Conservation (phyloP, 768 basidiomycete species). For the Tricholoma sp. region DNA sequence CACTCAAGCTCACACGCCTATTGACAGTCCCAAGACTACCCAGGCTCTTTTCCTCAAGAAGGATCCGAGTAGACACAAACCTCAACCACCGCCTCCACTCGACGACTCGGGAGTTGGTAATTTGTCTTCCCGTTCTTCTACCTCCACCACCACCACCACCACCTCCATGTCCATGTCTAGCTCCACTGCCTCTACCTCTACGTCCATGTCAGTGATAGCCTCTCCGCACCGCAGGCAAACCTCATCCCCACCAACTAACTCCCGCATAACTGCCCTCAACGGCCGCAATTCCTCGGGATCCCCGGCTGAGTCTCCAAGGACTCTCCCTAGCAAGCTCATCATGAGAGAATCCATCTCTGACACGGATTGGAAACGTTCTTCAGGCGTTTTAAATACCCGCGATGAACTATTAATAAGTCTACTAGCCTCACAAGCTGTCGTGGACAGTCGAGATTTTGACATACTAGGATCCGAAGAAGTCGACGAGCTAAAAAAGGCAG, state of each 20-base stretch:
- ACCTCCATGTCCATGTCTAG: background rate
- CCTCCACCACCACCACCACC: constrained; percentile 7
- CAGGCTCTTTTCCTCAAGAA: constrained; percentile 49
- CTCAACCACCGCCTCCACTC: constrained; percentile 18
- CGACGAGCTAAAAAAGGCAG: constrained; percentile 47
- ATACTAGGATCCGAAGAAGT: constrained; percentile 58
- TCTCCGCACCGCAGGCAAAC: background rate
- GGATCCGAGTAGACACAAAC: constrained; percentile 34
- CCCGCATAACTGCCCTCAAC: constrained; percentile 14
- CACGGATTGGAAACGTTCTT: constrained; percentile 33
- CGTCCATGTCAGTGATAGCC: background rate
- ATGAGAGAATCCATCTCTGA: constrained; percentile 18
- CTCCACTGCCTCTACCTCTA: background rate
- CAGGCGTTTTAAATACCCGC: constrained; percentile 44
- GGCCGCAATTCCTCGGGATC: constrained; percentile 21
- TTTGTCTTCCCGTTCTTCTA: constrained; percentile 20
- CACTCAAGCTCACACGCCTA: constrained; percentile 22
- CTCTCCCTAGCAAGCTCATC: constrained; percentile 6
- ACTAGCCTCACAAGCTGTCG: constrained; percentile 87
- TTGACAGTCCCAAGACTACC: constrained; percentile 34
- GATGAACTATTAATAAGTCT: constrained; percentile 89
- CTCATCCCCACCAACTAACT: constrained; percentile 12
- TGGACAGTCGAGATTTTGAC: constrained; percentile 82
- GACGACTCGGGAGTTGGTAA: constrained; percentile 19
- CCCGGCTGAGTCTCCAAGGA: constrained; percentile 11